phyloP scores from a whole-genome alignment of 495 filamentous ascomycete genomes.

The Penicillium chermesinum region DNA sequence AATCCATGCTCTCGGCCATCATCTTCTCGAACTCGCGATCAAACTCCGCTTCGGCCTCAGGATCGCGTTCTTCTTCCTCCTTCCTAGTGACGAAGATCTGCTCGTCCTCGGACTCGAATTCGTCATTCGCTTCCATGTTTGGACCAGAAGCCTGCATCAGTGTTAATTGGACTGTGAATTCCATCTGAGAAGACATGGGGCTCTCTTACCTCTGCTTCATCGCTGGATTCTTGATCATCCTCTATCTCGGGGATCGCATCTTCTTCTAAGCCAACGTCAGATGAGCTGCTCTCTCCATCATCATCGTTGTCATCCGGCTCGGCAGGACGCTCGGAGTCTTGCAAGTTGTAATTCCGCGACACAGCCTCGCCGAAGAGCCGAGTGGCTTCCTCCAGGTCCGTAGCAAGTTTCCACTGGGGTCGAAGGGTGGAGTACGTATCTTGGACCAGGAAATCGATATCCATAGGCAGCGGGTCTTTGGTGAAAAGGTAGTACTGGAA shows the following conservation, averaged over 20 bases:
- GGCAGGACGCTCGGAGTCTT: constrained; percentile 57
- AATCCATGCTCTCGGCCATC: constrained; percentile 95
- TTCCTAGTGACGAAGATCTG: constrained; percentile 84
- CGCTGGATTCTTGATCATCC: constrained; percentile 54
- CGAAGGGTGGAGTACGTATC: constrained; percentile 79
- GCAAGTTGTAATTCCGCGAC: constrained; percentile 78
- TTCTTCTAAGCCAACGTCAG: constrained; percentile 60
- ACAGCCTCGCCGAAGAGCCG: constrained; percentile 82
- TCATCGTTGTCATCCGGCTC: constrained; percentile 59
- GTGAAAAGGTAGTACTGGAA: constrained; percentile 95
- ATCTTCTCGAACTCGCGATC: constrained; percentile 97
- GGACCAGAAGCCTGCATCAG: constrained; percentile 47
- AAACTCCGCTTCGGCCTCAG: constrained; percentile 93
- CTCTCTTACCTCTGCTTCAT: constrained; percentile 50
- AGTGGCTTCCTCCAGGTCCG: constrained; percentile 75
- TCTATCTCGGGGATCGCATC: constrained; percentile 51
- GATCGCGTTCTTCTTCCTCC: constrained; percentile 86
- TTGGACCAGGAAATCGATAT: constrained; percentile 94
- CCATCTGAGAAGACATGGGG: neutral
- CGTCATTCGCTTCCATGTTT: constrained; percentile 36
- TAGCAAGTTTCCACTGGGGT: constrained; percentile 86
- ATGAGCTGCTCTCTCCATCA: constrained; percentile 52
- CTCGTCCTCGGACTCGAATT: constrained; percentile 65
- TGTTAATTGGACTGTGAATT: constrained; percentile 1
- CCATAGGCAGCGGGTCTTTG: constrained; percentile 93